phyloP scores from a whole-genome alignment of 2,329 filamentous ascomycete genomes.

The Paecilomyces sp. region DNA sequence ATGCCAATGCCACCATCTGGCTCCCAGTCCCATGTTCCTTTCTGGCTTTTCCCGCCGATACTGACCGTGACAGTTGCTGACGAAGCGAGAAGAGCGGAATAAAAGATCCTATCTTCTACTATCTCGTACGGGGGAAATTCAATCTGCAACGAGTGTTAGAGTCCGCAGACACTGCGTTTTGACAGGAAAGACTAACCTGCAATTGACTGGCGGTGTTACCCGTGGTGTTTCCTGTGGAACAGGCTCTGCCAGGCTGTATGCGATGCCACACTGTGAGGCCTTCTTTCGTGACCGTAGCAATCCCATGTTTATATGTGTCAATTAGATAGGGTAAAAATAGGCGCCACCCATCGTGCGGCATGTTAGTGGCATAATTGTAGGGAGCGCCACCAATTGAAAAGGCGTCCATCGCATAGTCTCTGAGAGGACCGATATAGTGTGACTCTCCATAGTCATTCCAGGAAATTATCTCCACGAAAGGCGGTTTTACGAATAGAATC shows the following conservation, averaged over 20 bases:
- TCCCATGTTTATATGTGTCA: neutral
- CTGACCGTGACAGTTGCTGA: neutral
- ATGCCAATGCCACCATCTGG: neutral
- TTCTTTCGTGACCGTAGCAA: neutral
- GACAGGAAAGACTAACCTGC: neutral
- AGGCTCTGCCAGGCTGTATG: neutral
- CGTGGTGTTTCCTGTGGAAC: neutral
- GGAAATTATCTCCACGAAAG: constrained; percentile 40
- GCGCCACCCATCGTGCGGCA: constrained; percentile 1
- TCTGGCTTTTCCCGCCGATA: neutral
- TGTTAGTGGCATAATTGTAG: neutral
- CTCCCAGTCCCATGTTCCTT: neutral
- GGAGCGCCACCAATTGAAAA: neutral
- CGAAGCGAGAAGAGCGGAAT: neutral
- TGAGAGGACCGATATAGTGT: constrained; percentile 47
- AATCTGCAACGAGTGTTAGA: neutral
- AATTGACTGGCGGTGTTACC: neutral
- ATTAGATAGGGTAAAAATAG: neutral
- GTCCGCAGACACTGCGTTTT: neutral
- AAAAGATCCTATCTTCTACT: neutral
- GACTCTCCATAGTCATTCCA: constrained; percentile 58
- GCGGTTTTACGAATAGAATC: neutral
- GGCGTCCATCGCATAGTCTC: neutral
- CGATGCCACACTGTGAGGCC: neutral
- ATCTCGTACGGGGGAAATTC: neutral